Evolutionary conservation across 192 early-diverging fungal genomes (phyloP).

Genomic region (Podila horticola): DNA sequence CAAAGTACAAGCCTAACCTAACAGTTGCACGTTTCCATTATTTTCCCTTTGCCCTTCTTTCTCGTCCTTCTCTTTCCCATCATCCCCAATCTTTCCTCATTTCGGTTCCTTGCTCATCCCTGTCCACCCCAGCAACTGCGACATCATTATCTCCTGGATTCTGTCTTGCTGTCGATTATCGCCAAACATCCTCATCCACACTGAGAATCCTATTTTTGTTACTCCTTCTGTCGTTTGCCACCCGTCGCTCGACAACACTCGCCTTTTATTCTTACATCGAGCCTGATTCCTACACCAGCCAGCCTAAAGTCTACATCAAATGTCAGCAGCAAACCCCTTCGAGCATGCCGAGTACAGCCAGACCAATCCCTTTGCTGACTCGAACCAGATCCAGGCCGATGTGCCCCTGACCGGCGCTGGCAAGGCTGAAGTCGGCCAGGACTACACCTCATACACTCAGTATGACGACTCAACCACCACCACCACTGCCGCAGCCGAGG

Average conservation of each 20-base stretch:
- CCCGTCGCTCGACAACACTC: no score
- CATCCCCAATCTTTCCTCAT: not conserved
- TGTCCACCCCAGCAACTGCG: no score
- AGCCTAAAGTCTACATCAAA: not conserved
- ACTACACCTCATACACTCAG: slow-evolving; percentile 43
- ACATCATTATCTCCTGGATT: no score
- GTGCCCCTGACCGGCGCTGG: slow-evolving; percentile 34
- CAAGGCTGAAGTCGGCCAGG: slow-evolving; percentile 35
- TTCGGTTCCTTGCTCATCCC: no score
- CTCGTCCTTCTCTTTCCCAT: not conserved
- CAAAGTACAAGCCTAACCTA: slow-evolving; percentile 7
- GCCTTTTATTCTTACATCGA: no score
- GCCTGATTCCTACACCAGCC: no score
- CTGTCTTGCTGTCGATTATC: no score
- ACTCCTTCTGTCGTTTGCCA: no score
- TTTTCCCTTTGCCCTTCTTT: not conserved
- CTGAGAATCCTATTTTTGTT: no score
- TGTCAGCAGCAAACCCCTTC: slow-evolving; percentile 48
- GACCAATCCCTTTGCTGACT: slow-evolving; percentile 64
- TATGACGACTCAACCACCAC: slow-evolving; percentile 45
- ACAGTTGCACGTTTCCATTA: not conserved
- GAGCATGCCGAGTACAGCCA: slow-evolving; percentile 51
- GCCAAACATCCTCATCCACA: no score
- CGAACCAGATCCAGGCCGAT: slow-evolving; percentile 56
- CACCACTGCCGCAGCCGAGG: slow-evolving; percentile 24